Conservation (phyloP, 345 rosid genomes). For the Eutrema yunnanense region DNA sequence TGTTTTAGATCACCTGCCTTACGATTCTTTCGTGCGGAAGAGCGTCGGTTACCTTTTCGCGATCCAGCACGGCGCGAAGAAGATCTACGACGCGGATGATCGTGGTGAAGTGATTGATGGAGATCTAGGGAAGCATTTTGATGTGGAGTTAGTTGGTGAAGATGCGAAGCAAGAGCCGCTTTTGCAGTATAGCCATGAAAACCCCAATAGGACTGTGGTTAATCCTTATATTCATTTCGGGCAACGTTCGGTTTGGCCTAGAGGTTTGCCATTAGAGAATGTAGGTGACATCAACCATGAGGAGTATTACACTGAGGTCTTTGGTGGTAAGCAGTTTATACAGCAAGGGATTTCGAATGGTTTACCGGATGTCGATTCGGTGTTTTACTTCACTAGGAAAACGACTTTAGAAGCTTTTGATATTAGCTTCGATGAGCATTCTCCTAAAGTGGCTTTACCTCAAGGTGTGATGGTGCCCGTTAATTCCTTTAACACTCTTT, state of each 20-base stretch:
- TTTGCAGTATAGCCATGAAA: conserved; percentile 88
- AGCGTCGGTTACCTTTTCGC: conserved; percentile 92
- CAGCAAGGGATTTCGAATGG: conserved; percentile 98
- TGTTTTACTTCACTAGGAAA: conserved; percentile 90
- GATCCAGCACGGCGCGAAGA: conserved; percentile 92
- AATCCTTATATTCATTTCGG: conserved; percentile 96
- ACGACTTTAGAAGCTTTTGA: conserved; percentile 76
- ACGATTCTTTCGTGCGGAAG: conserved; percentile 80
- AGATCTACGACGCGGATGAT: conserved; percentile 90
- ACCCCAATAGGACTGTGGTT: conserved; percentile 65
- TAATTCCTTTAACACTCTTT: conserved; percentile 87
- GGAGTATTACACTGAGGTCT: conserved; percentile 87
- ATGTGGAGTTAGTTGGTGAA: conserved; percentile 80
- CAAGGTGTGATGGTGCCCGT: conserved; percentile 94
- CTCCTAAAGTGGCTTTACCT: conserved; percentile 91
- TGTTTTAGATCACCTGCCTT: conserved; percentile 76
- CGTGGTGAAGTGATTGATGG: conserved; percentile 83
- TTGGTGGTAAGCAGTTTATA: conserved; percentile 90
- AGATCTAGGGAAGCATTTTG: conserved; percentile 85
- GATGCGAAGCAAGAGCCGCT: conserved; percentile 74
- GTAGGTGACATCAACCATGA: conserved; percentile 89
- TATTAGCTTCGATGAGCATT: conserved; percentile 82
- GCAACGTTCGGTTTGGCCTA: conserved; percentile 98
- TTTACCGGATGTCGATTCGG: conserved; percentile 96
- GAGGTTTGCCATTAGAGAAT: conserved; percentile 94